phyloP scores from a whole-genome alignment of 2,329 filamentous ascomycete species.

The Diaporthe destruens region DNA sequence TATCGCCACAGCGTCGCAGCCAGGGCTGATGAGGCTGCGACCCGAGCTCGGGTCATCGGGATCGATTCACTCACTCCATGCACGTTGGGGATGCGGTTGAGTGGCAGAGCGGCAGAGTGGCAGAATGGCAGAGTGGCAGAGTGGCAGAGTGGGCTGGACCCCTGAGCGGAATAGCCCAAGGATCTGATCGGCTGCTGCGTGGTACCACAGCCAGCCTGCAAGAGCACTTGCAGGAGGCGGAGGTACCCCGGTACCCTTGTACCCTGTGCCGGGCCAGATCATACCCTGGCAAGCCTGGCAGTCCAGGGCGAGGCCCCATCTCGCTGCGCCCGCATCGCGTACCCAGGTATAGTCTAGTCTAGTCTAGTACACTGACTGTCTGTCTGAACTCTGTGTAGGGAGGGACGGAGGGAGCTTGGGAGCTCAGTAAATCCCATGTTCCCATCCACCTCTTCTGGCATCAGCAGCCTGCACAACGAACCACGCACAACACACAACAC shows the following conservation, averaged over 20 bases:
- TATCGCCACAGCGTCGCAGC: slow-evolving; percentile 1
- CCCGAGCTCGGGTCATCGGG: neutral
- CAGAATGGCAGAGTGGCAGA: too few species aligned
- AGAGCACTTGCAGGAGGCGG: neutral
- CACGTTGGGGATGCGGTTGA: neutral
- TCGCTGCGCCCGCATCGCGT: slow-evolving; percentile 26
- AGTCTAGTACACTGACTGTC: too few species aligned
- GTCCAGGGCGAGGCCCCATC: neutral
- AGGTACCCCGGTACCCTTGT: neutral
- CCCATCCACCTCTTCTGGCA: neutral
- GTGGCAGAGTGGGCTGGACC: neutral
- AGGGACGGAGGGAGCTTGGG: neutral
- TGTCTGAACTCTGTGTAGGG: too few species aligned
- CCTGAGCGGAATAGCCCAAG: slow-evolving; percentile 31
- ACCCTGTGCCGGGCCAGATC: neutral
- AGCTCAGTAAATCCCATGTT: slow-evolving; percentile 13
- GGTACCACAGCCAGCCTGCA: neutral
- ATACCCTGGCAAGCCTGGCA: neutral
- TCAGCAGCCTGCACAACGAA: neutral
- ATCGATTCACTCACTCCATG: neutral
- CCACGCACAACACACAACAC: neutral
- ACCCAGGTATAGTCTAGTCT: neutral
- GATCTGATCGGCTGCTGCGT: slow-evolving; percentile 17
- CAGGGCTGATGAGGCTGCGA: neutral
- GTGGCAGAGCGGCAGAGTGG: too few species aligned